Evolutionary conservation across 495 filamentous ascomycete species (phyloP), one percentile per base, ranked within the genome.

Genomic region (Annulohypoxylon moriforme): DNA sequence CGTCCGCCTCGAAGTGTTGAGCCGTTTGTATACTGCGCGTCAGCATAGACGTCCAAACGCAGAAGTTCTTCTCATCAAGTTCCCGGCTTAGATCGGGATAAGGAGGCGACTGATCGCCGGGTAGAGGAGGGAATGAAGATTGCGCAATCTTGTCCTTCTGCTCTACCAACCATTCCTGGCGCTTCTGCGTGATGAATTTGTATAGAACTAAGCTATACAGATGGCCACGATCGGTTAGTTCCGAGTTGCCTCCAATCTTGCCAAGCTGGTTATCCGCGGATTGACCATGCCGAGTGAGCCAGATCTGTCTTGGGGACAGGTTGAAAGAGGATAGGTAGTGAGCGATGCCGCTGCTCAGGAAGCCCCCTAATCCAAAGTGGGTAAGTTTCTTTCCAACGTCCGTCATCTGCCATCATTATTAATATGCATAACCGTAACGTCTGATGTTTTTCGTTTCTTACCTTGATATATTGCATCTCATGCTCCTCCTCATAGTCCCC

Each of bases 11-110:
- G 79, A 98, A 99, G 75, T 90, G 89, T 59, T 94, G 87, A 0
- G 92, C 93, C 1, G 94, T 94, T 73, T 96, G 86, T 52, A 95
- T 86, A 56, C 91, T 92, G 50, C 96, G 90, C 73, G 92, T 90
- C 72, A 99, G 88, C 95, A 98, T 98, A 10, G 92, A 96, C 10
- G 95, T 97, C 96, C 96, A 99, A 24, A 99, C 92, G 79, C 96
- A 99, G 78, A 97, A 98, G 74, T 94, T 96, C 81, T 96, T 97
- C 24, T 90, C 87, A 38, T 87, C 81, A 5, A 88, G 83, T 27
- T 88, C 86, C 31, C 86, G 80, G 61, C 80, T 79, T 74, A 93
- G 91, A 67, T 96, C 91, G 0, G 96, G 96, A 75, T 98, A 98
- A 7, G 96, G 96, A 1, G 96, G 96, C 16, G 96, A 98, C 71